Base-by-base conservation (phyloP, 495 filamentous ascomycete genomes). In the Lasiosphaeria ovina region DNA sequence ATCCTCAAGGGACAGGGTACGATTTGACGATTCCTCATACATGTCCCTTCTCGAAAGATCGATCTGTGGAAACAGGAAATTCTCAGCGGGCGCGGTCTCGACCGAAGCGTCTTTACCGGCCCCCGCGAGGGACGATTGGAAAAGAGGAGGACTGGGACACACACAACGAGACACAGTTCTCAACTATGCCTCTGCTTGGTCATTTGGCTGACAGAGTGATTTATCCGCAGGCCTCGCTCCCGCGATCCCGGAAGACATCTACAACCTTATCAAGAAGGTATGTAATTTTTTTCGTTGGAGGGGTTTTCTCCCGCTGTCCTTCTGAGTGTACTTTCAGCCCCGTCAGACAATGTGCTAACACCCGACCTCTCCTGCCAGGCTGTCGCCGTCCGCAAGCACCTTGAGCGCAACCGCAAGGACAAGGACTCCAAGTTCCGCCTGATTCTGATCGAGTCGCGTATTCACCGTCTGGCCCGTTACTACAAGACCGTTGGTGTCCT, bases 241-340 rank as follows among this genome's bases (percentile, higher is more conserved):
- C 69, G 91, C 96, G 75, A 87, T 98, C 68, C 94, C 94, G 66
- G 94, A 98, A 85, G 95, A 98, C 79, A 87, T 98, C 60, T 79
- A 91, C 85, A 90, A 93, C 89, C 86, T 98, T 76, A 98, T 98
- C 87, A 97, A 97, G 89, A 98, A 98, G 90, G 93, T 93, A 76
- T 67, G 78, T 24, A 24, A 24, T 1, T 24, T 24, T 1, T 24
- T 24, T 24, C 24, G 24, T 24, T 24, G 24, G 24, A 24, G 24
- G 24, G 24, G 24, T 0, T 24, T 24, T 24, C 24, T 24, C 24
- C 24, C 24, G 24, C 24, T 24, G 24, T 24, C 24, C 24, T 24
- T 24, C 24, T 24, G 24, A 24, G 24, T 24, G 24, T 24, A 24
- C 24, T 44, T 33, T 40, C 17, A 45, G 8, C 8, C 11, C 54